phyloP scores from a whole-genome alignment of 106 monocot species.

The Dendrobium catenatum region DNA sequence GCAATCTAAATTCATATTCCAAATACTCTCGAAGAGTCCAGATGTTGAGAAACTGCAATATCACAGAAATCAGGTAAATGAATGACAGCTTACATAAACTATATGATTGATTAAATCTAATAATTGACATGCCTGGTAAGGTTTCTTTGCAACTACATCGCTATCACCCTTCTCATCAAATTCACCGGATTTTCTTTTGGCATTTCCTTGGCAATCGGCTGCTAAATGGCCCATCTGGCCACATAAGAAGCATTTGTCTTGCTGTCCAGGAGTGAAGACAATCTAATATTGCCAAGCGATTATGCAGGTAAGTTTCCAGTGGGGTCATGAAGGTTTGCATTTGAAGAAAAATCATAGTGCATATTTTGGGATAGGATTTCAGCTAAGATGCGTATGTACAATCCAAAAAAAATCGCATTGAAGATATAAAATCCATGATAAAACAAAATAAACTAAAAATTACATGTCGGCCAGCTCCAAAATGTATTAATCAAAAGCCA shows the following conservation, averaged over 20 bases:
- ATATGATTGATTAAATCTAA: background rate
- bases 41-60: conserved; percentile 91
- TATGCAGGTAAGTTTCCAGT: background rate
- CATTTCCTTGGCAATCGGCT: conserved; percentile 87
- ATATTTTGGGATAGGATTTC: background rate
- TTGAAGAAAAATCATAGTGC: background rate
- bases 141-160: conserved; percentile 58
- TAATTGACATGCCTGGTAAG: conserved; percentile 60
- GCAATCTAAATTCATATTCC: conserved; percentile 82
- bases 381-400: background rate
- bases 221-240: conserved; percentile 97
- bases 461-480: background rate
- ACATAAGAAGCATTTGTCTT: conserved; percentile 95
- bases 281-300: conserved; percentile 37
- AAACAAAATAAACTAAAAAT: background rate
- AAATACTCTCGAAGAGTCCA: conserved; percentile 95
- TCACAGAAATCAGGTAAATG: background rate
- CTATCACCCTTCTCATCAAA: conserved; percentile 79
- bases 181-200: conserved; percentile 86
- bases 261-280: conserved; percentile 92
- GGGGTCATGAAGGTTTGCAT: background rate
- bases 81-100: background rate
- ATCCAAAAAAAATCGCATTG: background rate
- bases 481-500: conserved; percentile 1
- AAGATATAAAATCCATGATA: background rate